These are phyloP conservation scores for Diaporthe sp. DNA, from an alignment of 2,329 filamentous ascomycete genomes.

Conservation along the genomic window DNA sequence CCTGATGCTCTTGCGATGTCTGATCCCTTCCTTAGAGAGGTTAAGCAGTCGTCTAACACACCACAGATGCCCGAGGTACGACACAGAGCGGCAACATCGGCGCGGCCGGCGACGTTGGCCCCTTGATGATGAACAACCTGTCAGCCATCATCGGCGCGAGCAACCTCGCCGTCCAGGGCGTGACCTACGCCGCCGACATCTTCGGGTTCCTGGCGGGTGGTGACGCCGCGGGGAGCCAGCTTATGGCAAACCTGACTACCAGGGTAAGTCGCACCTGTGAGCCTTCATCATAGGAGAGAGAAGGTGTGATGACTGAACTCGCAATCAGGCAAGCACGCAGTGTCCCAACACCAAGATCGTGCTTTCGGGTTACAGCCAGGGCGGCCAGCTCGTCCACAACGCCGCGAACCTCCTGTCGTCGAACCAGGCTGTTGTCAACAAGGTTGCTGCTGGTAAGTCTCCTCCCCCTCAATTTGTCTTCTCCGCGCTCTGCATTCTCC, in stretches of 20 bases:
- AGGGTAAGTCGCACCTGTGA: neutral
- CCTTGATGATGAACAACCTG: constrained; percentile 44
- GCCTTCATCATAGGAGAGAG: neutral
- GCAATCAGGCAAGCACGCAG: constrained; percentile 30
- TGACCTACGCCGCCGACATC: constrained; percentile 45
- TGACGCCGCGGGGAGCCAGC: constrained; percentile 40
- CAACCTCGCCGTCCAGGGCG: constrained; percentile 44
- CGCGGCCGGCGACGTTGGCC: constrained; percentile 41
- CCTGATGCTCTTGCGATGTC: neutral
- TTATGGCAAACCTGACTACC: constrained; percentile 35
- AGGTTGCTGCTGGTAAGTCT: constrained; percentile 37
- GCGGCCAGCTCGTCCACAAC: constrained; percentile 48
- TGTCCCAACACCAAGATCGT: constrained; percentile 57
- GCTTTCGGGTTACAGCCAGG: constrained; percentile 54
- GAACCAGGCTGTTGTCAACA: constrained; percentile 37
- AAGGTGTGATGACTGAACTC: neutral
- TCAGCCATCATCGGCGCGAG: constrained; percentile 35
- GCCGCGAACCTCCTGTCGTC: constrained; percentile 42
- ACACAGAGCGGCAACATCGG: constrained; percentile 38
- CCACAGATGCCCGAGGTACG: constrained; percentile 33
- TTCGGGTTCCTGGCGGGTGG: constrained; percentile 45
- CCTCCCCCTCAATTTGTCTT: neutral
- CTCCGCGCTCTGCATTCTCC: neutral
- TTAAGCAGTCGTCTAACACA: neutral
- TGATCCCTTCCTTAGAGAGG: too few relatives aligned